Evolutionary conservation across 495 filamentous ascomycete species (phyloP).

Genomic region (Bacidia rubella): DNA sequence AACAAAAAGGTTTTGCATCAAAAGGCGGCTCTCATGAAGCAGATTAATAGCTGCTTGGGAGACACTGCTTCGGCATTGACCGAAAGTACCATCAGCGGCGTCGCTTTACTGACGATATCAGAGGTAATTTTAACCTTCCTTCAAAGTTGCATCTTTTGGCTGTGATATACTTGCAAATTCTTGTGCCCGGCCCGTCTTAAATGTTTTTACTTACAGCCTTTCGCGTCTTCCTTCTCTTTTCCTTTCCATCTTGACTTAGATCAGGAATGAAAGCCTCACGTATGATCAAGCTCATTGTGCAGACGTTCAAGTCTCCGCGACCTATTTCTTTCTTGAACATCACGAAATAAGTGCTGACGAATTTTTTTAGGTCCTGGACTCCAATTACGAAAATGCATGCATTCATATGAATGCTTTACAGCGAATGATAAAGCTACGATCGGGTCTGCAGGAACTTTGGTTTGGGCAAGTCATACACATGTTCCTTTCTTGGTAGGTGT

Average conservation of each 20-base stretch:
- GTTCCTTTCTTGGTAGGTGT: slow-evolving; percentile 8
- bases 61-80: not conserved
- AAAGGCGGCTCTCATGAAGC: slow-evolving; percentile 4
- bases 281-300: too few species aligned
- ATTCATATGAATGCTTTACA: slow-evolving; percentile 7
- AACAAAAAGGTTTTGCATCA: not conserved
- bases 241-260: too few species aligned
- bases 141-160: not conserved
- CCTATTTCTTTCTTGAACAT: not conserved
- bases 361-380: not conserved
- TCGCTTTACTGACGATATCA: slow-evolving; percentile 8
- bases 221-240: too few species aligned
- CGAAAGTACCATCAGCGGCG: slow-evolving; percentile 7
- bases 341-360: not conserved
- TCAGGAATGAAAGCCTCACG: too few species aligned
- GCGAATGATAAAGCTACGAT: slow-evolving; percentile 1
- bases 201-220: too few species aligned
- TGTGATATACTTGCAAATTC: too few species aligned
- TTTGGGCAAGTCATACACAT: slow-evolving; percentile 4
- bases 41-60: slow-evolving; percentile 8
- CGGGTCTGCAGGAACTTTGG: not conserved
- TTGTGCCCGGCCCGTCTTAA: too few species aligned
- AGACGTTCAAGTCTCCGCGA: too few species aligned
- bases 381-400: not conserved
- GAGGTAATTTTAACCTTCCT: slow-evolving; percentile 8